phyloP scores from a whole-genome alignment of 495 filamentous ascomycete species.

The Pseudomonodictys pantanalensis region DNA sequence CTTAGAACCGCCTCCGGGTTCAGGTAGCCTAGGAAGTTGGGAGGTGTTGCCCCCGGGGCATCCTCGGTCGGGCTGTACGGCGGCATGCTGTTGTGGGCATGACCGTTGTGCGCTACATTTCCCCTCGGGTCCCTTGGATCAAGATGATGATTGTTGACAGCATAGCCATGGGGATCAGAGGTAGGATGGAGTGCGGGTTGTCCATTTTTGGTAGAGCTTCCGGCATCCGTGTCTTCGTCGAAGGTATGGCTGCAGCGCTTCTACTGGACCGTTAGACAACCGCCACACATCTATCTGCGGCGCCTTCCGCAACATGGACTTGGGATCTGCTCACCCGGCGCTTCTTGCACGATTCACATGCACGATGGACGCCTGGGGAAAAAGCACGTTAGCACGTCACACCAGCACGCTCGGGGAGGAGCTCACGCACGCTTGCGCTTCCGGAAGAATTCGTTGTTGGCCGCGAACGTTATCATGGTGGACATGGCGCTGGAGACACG shows the following conservation, averaged over 20 bases:
- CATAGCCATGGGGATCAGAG: slow-evolving; percentile 7
- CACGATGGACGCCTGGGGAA: slow-evolving; percentile 29
- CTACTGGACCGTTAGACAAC: slow-evolving; percentile 26
- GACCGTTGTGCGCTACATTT: slow-evolving; percentile 1
- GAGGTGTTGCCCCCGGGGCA: slow-evolving; percentile 22
- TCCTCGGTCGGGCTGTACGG: slow-evolving; percentile 22
- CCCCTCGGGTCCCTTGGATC: slow-evolving; percentile 12
- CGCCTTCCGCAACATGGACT: too few species aligned
- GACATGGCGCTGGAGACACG: slow-evolving; percentile 21
- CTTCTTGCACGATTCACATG: slow-evolving; percentile 38
- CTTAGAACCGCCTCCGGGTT: slow-evolving; percentile 36
- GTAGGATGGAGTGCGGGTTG: slow-evolving; percentile 18
- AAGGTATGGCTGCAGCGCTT: slow-evolving; percentile 39
- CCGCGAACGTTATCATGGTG: slow-evolving; percentile 39
- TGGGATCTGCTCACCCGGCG: slow-evolving; percentile 29
- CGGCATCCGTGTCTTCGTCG: slow-evolving; percentile 29
- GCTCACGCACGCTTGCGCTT: slow-evolving; percentile 33
- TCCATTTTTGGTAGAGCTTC: slow-evolving; percentile 30
- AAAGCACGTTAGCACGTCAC: not conserved
- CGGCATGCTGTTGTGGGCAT: slow-evolving; percentile 8
- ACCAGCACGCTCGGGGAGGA: slow-evolving; percentile 3
- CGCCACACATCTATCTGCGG: not conserved
- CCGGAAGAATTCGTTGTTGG: slow-evolving; percentile 37
- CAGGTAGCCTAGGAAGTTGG: slow-evolving; percentile 37
- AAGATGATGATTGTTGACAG: slow-evolving; percentile 5